Conservation (phyloP, 2,329 filamentous ascomycete species). For the Neofusicoccum umdonicola region DNA sequence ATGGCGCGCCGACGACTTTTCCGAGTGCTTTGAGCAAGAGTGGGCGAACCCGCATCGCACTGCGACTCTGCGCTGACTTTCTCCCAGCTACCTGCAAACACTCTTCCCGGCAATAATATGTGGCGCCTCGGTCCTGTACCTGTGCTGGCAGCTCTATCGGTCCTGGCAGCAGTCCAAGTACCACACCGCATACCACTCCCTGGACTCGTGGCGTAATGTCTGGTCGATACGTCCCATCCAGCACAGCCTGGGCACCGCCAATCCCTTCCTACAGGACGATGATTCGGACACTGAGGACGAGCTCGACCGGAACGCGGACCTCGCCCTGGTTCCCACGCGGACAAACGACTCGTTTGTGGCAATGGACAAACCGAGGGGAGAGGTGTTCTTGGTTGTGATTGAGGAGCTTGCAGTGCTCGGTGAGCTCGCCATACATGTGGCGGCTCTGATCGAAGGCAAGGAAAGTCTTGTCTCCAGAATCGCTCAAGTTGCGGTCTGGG, state of each 20-base stretch:
- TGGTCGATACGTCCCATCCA: constrained; percentile 34
- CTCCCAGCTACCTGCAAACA: constrained; percentile 70
- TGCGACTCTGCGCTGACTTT: constrained; percentile 9
- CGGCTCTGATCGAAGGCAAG: constrained; percentile 57
- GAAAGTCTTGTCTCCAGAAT: constrained; percentile 43
- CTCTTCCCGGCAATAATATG: constrained; percentile 74
- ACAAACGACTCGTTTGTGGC: constrained; percentile 58
- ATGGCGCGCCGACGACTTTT: constrained; percentile 63
- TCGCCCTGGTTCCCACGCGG: constrained; percentile 56
- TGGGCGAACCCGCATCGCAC: constrained; percentile 36
- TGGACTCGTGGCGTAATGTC: constrained; percentile 47
- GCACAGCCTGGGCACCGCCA: constrained; percentile 29
- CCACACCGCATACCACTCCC: constrained; percentile 56
- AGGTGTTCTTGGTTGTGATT: constrained; percentile 66
- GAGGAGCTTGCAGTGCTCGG: constrained; percentile 75
- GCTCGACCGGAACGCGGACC: constrained; percentile 54
- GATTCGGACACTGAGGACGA: constrained; percentile 57
- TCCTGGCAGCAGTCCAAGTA: constrained; percentile 55
- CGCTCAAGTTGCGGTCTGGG: constrained; percentile 71
- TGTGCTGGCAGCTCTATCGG: constrained; percentile 58
- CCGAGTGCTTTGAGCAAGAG: constrained; percentile 64
- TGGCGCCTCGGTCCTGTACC: constrained; percentile 65
- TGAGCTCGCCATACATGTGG: constrained; percentile 67
- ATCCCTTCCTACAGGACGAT: constrained; percentile 25
- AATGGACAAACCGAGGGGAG: constrained; percentile 71